Base-by-base conservation (phyloP, 2,329 filamentous ascomycete species). In the Pestalotiopsis sp. region DNA sequence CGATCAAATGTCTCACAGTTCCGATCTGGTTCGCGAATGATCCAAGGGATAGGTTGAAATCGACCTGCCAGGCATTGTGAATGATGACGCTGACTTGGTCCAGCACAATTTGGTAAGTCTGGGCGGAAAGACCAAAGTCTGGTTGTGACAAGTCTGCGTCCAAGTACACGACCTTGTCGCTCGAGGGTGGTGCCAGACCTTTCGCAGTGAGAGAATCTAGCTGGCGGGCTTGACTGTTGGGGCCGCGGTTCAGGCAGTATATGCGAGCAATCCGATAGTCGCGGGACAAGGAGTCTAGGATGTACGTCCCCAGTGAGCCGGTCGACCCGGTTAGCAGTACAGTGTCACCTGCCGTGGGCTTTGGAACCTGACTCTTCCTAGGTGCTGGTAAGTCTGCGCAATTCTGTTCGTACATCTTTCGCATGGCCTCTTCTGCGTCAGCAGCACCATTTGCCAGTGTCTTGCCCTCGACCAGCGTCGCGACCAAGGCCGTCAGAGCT, bases 61-160 rank as follows among this genome's bases (percentile, higher is more conserved):
- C 73, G 40, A 76, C 72, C 6, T 70, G 72, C 73, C 74, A 76
- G 7, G 71, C 74, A 62, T 71, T 71, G 60, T 75, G 74, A 25
- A 77, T 70, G n/a, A 77, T 61, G 20, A 12, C 12, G 14, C 7
- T n/a, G 14, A 31, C 58, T 36, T 27, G 14, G 9, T 27, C 11
- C 23, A 60, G 27, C 9, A 60, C 31, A 6, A 3, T 60, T 2
- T 60, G 12, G 25, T 60, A 60, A 31, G 23, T n/a, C 31, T 60
- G 23, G 9, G 4, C 23, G 12, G 58, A 14, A 23, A 60, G 27
- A 27, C 58, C 58, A 4, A 60, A 36, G 17, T 38, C 14, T 14
- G 4, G 2, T 14, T n/a, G 3, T 14, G 27, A 60, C 27, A 60
- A 12, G 25, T 60, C 58, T 12, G 58, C 58, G 2, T 60, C 23